phyloP scores from a whole-genome alignment of 805 yeast species.

The Wickerhamiella azyma region DNA sequence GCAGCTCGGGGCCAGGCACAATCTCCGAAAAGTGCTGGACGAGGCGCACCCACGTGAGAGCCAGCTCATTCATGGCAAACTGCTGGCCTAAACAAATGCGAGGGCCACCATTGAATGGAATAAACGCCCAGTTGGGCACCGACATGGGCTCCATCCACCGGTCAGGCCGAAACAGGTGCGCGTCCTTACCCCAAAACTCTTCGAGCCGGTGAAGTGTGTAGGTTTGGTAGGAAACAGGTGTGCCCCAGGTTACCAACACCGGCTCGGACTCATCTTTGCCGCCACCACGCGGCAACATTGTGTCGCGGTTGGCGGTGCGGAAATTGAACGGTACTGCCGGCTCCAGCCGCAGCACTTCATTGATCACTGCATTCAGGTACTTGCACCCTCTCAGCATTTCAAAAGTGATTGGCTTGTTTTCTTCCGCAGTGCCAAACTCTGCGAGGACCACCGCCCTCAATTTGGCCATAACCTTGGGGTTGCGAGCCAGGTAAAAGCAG shows the following conservation, averaged over 20 bases:
- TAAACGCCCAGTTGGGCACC: constrained; percentile 34
- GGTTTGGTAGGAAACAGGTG: constrained; percentile 27
- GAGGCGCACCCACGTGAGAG: constrained; percentile 9
- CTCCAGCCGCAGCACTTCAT: constrained; percentile 33
- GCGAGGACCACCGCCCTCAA: constrained; percentile 22
- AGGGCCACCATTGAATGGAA: constrained; percentile 45
- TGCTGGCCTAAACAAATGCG: constrained; percentile 44
- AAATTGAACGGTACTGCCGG: constrained; percentile 36
- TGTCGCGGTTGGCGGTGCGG: constrained; percentile 30
- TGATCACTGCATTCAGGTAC: constrained; percentile 32
- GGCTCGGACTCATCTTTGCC: constrained; percentile 28
- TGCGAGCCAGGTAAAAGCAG: constrained; percentile 29
- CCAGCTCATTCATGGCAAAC: constrained; percentile 39
- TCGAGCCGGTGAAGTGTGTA: constrained; percentile 29
- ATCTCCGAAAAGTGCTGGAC: constrained; percentile 5
- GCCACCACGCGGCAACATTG: constrained; percentile 38
- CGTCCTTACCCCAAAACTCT: constrained; percentile 30
- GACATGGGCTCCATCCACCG: constrained; percentile 19
- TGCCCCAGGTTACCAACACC: constrained; percentile 29
- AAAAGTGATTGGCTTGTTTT: constrained; percentile 23
- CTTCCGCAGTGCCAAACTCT: constrained; percentile 18
- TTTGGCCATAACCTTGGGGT: constrained; percentile 27
- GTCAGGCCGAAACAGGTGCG: constrained; percentile 30
- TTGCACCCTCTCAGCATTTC: constrained; percentile 32
- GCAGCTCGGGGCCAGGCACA: constrained; percentile 1